Conservation (phyloP, 805 yeast genomes). For the Metschnikowia proteae region DNA sequence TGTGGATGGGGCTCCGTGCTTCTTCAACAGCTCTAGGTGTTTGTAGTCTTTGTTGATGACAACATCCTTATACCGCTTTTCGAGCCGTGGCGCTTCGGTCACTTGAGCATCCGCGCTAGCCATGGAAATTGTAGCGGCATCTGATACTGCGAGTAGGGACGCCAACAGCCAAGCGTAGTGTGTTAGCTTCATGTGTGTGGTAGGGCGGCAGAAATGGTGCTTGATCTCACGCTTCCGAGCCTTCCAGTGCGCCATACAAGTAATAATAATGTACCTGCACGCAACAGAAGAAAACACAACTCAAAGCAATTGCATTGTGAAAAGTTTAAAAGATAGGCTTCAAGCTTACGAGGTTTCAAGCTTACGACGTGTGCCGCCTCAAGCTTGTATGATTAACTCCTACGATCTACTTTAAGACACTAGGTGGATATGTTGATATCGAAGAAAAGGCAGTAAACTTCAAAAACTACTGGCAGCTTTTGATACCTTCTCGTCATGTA, state of each 20-base stretch:
- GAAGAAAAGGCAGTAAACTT: slow-evolving; percentile 17
- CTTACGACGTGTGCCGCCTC: not conserved
- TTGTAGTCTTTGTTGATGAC: slow-evolving; percentile 30
- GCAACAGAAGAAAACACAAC: not conserved
- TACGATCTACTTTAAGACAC: not conserved
- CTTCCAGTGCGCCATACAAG: not conserved
- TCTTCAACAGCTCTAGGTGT: slow-evolving; percentile 22
- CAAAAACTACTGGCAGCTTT: slow-evolving; percentile 11
- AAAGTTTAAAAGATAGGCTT: not conserved
- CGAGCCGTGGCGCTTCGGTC: slow-evolving; percentile 16
- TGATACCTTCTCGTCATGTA: slow-evolving; percentile 27
- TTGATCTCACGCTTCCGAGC: slow-evolving; percentile 1
- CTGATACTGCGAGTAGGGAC: not conserved
- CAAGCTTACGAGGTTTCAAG: not conserved
- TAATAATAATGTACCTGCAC: slow-evolving; percentile 2
- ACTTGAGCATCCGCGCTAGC: slow-evolving; percentile 14
- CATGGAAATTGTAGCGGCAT: slow-evolving; percentile 7
- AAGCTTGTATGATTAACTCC: too few relatives aligned
- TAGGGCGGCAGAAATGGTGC: not conserved
- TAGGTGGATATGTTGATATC: not conserved
- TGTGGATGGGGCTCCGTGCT: slow-evolving; percentile 16
- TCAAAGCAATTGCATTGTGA: not conserved
- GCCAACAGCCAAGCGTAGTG: not conserved
- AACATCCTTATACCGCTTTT: slow-evolving; percentile 29
- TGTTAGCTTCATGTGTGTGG: slow-evolving; percentile 1